A percentile compares a stretch with the other conserved stretches of the same genome.
These are phyloP conservation scores for Saccharomycopsis crataegensis DNA, from an alignment of 1,139 yeast species.

Conservation along the genomic window DNA sequence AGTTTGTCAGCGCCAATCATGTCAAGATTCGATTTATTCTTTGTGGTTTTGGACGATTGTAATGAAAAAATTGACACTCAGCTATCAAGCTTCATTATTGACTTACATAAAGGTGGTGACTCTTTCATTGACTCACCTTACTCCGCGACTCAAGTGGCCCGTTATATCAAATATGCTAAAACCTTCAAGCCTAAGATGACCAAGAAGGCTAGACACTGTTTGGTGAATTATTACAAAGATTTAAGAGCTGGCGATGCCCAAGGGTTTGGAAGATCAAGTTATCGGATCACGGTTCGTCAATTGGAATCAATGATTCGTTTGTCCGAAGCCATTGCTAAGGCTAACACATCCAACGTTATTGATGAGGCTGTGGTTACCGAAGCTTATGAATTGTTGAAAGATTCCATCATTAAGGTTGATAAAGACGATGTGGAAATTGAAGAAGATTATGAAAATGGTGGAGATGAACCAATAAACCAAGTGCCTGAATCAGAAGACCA, in stretches of 20 bases:
- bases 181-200: conserved; percentile 90
- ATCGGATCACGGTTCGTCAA: conserved; percentile 95
- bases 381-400: conserved; percentile 84
- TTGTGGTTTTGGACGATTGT: conserved; percentile 91
- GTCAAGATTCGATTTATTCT: conserved; percentile 95
- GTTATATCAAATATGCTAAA: conserved; percentile 87
- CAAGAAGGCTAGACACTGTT: conserved; percentile 67
- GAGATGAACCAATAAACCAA: conserved; percentile 22
- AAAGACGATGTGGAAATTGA: conserved; percentile 88
- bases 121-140: conserved; percentile 88
- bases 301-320: conserved; percentile 89
- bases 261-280: conserved; percentile 79
- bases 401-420: conserved; percentile 89
- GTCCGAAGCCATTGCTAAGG: conserved; percentile 95
- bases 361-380: conserved; percentile 87
- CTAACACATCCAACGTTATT: conserved; percentile 88
- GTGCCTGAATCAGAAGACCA: conserved; percentile 15
- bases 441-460: conserved; percentile 38
- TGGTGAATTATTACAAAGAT: conserved; percentile 79
- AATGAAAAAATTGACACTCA: conserved; percentile 87
- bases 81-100: conserved; percentile 87
- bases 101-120: conserved; percentile 85
- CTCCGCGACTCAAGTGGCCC: conserved; percentile 77
- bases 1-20: conserved; percentile 99
- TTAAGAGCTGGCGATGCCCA: conserved; percentile 89